Percentiles rank a stretch among this genome's conserved stretches.
Conservation (phyloP, 352 stramenopile species). For the Phytophthora tubulina region DNA sequence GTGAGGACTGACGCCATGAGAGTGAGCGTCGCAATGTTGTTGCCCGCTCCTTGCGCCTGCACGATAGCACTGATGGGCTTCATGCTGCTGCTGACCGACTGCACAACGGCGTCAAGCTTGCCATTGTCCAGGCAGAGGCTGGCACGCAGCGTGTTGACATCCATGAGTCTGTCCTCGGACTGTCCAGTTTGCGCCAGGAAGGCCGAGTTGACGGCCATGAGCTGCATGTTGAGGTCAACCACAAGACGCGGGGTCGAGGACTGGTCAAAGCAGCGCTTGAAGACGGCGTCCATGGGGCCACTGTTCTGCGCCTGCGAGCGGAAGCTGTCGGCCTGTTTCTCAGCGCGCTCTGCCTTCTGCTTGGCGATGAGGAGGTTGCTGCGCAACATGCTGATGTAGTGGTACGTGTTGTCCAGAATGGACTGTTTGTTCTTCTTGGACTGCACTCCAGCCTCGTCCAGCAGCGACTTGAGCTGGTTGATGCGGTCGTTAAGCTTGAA, state of each 20-base stretch:
- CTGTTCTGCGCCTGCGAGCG: slow-evolving; percentile 48
- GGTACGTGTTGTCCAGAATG: slow-evolving; percentile 70
- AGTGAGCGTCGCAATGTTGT: slow-evolving; percentile 60
- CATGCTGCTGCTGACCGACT: slow-evolving; percentile 51
- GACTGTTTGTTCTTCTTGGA: slow-evolving; percentile 85
- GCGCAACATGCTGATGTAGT: slow-evolving; percentile 75
- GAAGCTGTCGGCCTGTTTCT: slow-evolving; percentile 65
- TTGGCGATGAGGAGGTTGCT: slow-evolving; percentile 70
- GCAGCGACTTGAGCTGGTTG: slow-evolving; percentile 70
- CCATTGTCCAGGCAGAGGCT: slow-evolving; percentile 60
- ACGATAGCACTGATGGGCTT: slow-evolving; percentile 60
- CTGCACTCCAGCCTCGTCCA: slow-evolving; percentile 67
- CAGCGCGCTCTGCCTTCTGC: slow-evolving; percentile 65
- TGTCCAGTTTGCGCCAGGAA: slow-evolving; percentile 62
- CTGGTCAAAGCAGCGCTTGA: slow-evolving; percentile 76
- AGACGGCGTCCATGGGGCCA: slow-evolving; percentile 48
- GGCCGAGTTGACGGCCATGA: slow-evolving; percentile 65
- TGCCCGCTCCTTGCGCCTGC: slow-evolving; percentile 50
- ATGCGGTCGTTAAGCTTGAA: slow-evolving; percentile 91
- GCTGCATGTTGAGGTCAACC: slow-evolving; percentile 58
- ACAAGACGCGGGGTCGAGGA: slow-evolving; percentile 68
- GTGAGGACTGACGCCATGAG: slow-evolving; percentile 66
- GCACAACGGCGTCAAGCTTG: slow-evolving; percentile 59
- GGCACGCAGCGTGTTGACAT: slow-evolving; percentile 49
- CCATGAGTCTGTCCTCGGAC: slow-evolving; percentile 52